Evolutionary conservation across 768 basidiomycete genomes (phyloP).

Genomic region (Mycena olivaceomarginata): DNA sequence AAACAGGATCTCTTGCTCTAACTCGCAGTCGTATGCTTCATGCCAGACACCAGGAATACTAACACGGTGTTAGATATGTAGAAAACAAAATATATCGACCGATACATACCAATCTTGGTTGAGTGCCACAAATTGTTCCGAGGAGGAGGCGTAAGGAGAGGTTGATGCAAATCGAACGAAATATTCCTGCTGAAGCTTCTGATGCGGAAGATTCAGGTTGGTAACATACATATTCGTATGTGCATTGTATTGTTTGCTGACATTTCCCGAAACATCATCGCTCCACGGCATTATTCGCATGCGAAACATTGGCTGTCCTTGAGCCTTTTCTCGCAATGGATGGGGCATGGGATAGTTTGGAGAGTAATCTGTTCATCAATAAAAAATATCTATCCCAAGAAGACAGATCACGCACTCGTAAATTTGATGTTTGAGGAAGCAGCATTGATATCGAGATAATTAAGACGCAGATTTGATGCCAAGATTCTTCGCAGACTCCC

Average conservation of each 20-base stretch:
- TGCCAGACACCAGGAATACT: too few species aligned
- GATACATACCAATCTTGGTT: too few species aligned
- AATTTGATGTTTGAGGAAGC: too few species aligned
- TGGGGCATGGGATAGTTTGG: constrained; percentile 42
- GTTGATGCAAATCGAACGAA: constrained; percentile 56
- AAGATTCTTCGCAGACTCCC: too few species aligned
- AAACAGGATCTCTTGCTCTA: too few species aligned
- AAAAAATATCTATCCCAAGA: too few species aligned
- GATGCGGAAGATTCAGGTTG: constrained; percentile 53
- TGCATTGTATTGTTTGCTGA: constrained; percentile 57
- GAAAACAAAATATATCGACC: too few species aligned
- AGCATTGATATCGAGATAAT: not conserved
- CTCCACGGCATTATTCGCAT: constrained; percentile 17
- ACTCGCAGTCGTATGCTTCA: too few species aligned
- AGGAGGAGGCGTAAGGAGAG: constrained; percentile 39
- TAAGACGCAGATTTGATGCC: too few species aligned
- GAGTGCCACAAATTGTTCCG: too few species aligned
- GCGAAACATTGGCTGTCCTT: not conserved
- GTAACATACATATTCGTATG: constrained; percentile 42
- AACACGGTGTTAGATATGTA: too few species aligned
- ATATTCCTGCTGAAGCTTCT: constrained; percentile 52
- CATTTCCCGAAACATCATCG: constrained; percentile 28
- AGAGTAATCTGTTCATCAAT: too few species aligned
- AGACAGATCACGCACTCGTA: not conserved
- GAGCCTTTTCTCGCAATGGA: constrained; percentile 27